Evolutionary conservation across 352 stramenopile species (phyloP).

Genomic region (Phytophthora syringae): DNA sequence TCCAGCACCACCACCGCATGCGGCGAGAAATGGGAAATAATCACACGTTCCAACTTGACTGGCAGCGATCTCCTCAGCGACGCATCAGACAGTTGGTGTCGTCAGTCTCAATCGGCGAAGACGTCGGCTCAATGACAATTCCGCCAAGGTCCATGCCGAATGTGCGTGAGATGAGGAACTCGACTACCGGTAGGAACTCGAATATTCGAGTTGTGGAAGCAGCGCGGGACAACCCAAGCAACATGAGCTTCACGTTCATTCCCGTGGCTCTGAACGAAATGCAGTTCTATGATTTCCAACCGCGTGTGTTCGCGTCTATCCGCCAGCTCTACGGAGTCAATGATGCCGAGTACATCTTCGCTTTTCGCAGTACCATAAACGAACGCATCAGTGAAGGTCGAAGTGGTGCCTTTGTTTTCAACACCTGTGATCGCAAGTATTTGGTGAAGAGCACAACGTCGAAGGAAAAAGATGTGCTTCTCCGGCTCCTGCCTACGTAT

Average conservation of each 20-base stretch:
- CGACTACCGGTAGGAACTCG: constrained; percentile 64
- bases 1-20: constrained; percentile 82
- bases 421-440: constrained; percentile 89
- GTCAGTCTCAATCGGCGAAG: constrained; percentile 45
- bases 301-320: constrained; percentile 80
- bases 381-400: constrained; percentile 90
- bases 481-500: constrained; percentile 85
- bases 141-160: constrained; percentile 38
- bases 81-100: constrained; percentile 55
- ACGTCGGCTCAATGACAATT: constrained; percentile 37
- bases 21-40: constrained; percentile 74
- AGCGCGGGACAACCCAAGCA: constrained; percentile 44
- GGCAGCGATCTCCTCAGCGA: constrained; percentile 70
- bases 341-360: constrained; percentile 80
- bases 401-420: constrained; percentile 92
- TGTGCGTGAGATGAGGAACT: constrained; percentile 49
- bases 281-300: constrained; percentile 90
- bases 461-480: constrained; percentile 81
- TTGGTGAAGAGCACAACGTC: constrained; percentile 91
- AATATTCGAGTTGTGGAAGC: constrained; percentile 73
- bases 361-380: constrained; percentile 86
- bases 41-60: constrained; percentile 84
- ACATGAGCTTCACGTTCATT: constrained; percentile 66
- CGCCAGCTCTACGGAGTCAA: constrained; percentile 70
- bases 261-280: constrained; percentile 81